A percentile compares a stretch with the other conserved stretches of the same genome.
Evolutionary conservation across 1,284 basidiomycete genomes (phyloP).

Genomic region (Cronartium ribicola): DNA sequence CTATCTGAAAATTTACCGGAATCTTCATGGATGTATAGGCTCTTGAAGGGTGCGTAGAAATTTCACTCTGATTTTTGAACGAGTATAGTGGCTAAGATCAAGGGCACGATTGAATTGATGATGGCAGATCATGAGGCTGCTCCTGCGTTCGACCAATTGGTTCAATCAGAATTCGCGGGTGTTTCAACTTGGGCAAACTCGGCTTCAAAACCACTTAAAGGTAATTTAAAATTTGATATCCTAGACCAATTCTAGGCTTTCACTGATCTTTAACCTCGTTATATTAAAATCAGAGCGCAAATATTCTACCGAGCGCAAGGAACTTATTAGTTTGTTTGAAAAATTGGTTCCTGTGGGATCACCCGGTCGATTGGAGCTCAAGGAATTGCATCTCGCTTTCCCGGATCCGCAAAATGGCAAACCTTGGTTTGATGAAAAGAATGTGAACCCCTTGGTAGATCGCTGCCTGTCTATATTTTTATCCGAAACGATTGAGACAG

Average conservation of each 20-base stretch:
- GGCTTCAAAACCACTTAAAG: background rate
- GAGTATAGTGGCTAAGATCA: no score
- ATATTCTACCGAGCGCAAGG: background rate
- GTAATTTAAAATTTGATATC: background rate
- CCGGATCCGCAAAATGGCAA: background rate
- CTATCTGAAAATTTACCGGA: background rate
- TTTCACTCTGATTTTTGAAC: no score
- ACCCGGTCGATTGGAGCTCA: background rate
- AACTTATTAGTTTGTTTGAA: background rate
- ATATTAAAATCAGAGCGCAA: background rate
- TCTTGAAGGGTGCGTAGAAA: background rate
- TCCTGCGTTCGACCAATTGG: background rate
- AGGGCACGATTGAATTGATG: no score
- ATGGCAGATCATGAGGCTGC: background rate
- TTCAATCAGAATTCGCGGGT: background rate
- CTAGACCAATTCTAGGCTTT: background rate
- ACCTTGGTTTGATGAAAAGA: background rate
- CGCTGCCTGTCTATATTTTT: background rate
- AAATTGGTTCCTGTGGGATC: background rate
- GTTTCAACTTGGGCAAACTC: conserved; percentile 4
- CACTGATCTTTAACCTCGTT: background rate
- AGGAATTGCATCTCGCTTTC: background rate
- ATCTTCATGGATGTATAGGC: background rate
- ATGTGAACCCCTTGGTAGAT: background rate
- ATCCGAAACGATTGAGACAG: background rate